A percentile compares a stretch with the other conserved stretches of the same genome.
Evolutionary conservation across 495 filamentous ascomycete species (phyloP).

Genomic region (Penicillium cosmopolitanum): DNA sequence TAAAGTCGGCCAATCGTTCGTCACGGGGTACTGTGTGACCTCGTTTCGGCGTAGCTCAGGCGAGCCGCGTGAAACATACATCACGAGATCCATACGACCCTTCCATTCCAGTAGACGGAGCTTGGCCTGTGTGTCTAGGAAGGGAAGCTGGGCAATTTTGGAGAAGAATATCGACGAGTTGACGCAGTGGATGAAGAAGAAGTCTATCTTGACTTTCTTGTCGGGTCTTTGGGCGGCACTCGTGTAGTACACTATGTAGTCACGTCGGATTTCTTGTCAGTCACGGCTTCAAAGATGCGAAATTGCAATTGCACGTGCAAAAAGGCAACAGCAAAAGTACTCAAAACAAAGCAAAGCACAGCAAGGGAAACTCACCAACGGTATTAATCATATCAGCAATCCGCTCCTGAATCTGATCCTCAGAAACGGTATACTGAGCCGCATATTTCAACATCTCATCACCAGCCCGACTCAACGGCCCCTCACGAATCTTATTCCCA

Average conservation of each 20-base stretch:
- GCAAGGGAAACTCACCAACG: conserved; percentile 41
- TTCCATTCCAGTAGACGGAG: conserved; percentile 75
- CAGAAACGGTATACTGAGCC: conserved; percentile 59
- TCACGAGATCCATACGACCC: conserved; percentile 66
- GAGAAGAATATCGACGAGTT: conserved; percentile 68
- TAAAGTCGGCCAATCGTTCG: conserved; percentile 55
- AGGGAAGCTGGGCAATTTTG: conserved; percentile 47
- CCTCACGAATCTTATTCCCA: conserved; percentile 66
- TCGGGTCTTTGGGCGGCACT: conserved; percentile 61
- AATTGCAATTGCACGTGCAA: no score
- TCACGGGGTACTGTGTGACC: conserved; percentile 52
- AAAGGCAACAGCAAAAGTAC: no score
- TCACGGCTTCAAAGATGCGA: no score
- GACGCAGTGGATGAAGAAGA: conserved; percentile 75
- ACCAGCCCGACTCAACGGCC: conserved; percentile 62
- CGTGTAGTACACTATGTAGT: conserved; percentile 58
- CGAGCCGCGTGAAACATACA: conserved; percentile 64
- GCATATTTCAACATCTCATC: conserved; percentile 65
- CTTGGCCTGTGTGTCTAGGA: conserved; percentile 47
- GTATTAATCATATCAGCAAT: conserved; percentile 78
- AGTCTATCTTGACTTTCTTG: conserved; percentile 74
- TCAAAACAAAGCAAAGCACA: no score
- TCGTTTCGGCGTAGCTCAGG: conserved; percentile 60
- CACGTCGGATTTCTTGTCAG: neutral
- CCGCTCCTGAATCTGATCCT: conserved; percentile 66